Evolutionary conservation across 805 yeast genomes (phyloP).

Genomic region (Scheffersomyces stipitis): DNA sequence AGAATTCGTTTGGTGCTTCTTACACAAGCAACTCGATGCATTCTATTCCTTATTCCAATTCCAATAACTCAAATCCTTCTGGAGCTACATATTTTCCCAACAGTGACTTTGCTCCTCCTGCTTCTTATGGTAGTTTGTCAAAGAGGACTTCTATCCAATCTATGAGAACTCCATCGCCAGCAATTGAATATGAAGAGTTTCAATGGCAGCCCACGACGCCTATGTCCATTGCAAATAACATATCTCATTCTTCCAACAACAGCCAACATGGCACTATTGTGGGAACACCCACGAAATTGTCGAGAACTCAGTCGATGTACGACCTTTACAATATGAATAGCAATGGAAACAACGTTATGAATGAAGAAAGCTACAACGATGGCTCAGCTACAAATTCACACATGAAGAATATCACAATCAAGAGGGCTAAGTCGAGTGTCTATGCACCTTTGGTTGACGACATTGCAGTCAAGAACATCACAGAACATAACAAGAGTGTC

Average conservation of each 20-base stretch:
- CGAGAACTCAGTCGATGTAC: conserved; percentile 38
- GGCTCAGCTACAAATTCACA: neutral
- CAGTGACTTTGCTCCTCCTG: conserved; percentile 12
- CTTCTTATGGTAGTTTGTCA: conserved; percentile 14
- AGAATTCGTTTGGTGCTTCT: conserved; percentile 27
- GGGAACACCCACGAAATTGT: conserved; percentile 17
- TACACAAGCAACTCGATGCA: conserved; percentile 2
- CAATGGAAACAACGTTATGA: neutral
- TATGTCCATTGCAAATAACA: conserved; percentile 1
- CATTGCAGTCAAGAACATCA: conserved; percentile 15
- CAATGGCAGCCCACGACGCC: conserved; percentile 13
- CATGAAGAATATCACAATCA: conserved; percentile 7
- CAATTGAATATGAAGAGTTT: conserved; percentile 32
- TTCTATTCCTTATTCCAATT: neutral
- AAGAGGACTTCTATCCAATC: conserved; percentile 28
- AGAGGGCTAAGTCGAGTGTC: conserved; percentile 18
- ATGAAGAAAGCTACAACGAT: conserved; percentile 1
- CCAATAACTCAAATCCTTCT: neutral
- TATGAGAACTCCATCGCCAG: conserved; percentile 37
- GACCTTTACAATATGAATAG: conserved; percentile 18
- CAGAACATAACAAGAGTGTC: conserved; percentile 16
- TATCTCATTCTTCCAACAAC: neutral
- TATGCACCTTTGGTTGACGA: conserved; percentile 20
- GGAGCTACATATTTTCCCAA: conserved; percentile 5
- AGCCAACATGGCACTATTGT: conserved; percentile 1